Percentiles rank a stretch among this genome's conserved stretches.
Evolutionary conservation across 495 filamentous ascomycete species (phyloP).

Genomic region (Xylaria grammica): DNA sequence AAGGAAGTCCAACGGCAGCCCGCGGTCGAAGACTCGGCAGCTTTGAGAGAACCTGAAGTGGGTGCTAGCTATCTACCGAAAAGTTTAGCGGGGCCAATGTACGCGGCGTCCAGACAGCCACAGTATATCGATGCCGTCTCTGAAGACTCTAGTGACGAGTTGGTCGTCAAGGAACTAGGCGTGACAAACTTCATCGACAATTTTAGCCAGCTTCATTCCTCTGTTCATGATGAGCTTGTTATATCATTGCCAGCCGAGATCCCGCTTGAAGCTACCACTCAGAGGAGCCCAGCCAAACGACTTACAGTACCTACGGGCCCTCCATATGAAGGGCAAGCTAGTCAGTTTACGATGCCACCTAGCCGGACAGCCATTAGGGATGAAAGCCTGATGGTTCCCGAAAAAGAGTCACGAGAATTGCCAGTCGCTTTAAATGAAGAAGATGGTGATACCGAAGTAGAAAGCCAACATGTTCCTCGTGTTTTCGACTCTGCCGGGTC

Average conservation of each 20-base stretch:
- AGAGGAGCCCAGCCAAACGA: background rate
- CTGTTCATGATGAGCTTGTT: background rate
- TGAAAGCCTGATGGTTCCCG: background rate
- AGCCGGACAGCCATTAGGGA: background rate
- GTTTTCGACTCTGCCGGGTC: background rate
- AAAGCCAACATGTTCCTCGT: background rate
- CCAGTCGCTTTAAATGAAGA: background rate
- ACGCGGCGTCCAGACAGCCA: background rate
- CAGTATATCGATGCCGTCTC: conserved; percentile 5
- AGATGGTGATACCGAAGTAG: background rate
- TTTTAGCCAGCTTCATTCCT: background rate
- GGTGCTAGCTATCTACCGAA: background rate
- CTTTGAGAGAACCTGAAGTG: background rate
- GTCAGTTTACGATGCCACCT: background rate
- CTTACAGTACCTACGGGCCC: background rate
- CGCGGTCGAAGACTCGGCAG: background rate
- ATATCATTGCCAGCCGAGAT: background rate
- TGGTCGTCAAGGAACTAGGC: background rate
- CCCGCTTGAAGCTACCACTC: background rate
- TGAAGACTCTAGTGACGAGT: conserved; percentile 8
- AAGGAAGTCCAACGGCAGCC: background rate
- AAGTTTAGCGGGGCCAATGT: background rate
- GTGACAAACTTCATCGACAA: background rate
- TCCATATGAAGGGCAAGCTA: background rate
- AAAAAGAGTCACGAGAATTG: background rate